These are phyloP conservation scores for Russula sp. DNA, from an alignment of 768 basidiomycete species.

Conservation along the genomic window DNA sequence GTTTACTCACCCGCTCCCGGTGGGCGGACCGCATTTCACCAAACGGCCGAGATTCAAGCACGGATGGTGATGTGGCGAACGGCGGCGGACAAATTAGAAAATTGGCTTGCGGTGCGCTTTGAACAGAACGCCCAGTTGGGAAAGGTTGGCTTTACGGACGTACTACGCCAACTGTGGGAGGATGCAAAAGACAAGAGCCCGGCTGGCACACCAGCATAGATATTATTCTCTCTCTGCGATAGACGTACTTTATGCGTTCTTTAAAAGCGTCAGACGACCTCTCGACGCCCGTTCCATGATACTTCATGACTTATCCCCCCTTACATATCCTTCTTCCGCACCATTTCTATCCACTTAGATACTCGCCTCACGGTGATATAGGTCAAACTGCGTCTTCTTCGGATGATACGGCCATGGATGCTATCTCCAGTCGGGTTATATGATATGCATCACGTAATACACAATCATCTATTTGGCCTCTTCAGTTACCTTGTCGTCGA, in stretches of 20 bases:
- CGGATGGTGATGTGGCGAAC: slow-evolving; percentile 74
- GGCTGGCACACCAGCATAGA: slow-evolving; percentile 26
- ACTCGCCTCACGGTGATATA: not conserved
- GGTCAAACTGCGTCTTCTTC: no score
- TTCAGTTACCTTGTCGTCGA: not conserved
- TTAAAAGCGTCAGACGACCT: slow-evolving; percentile 23
- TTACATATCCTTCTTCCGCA: slow-evolving; percentile 18
- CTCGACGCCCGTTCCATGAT: slow-evolving; percentile 22
- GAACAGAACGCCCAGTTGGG: slow-evolving; percentile 89
- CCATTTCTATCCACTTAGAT: slow-evolving; percentile 4
- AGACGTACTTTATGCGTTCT: slow-evolving; percentile 23
- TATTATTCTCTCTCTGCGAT: slow-evolving; percentile 14
- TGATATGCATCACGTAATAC: slow-evolving; percentile 5
- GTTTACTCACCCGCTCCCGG: slow-evolving; percentile 67
- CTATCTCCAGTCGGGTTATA: not conserved
- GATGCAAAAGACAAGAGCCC: slow-evolving; percentile 47
- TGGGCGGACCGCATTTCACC: slow-evolving; percentile 64
- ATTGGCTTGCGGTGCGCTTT: slow-evolving; percentile 81
- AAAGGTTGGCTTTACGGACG: slow-evolving; percentile 85
- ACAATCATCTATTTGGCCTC: not conserved
- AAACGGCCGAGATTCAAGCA: slow-evolving; percentile 89
- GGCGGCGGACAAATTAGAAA: slow-evolving; percentile 77
- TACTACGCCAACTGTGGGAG: slow-evolving; percentile 73
- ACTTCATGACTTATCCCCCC: slow-evolving; percentile 25
- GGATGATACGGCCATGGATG: no score